Evolutionary conservation across 169 alveolate species (phyloP).

Genomic region (Nephromyces sp.): DNA sequence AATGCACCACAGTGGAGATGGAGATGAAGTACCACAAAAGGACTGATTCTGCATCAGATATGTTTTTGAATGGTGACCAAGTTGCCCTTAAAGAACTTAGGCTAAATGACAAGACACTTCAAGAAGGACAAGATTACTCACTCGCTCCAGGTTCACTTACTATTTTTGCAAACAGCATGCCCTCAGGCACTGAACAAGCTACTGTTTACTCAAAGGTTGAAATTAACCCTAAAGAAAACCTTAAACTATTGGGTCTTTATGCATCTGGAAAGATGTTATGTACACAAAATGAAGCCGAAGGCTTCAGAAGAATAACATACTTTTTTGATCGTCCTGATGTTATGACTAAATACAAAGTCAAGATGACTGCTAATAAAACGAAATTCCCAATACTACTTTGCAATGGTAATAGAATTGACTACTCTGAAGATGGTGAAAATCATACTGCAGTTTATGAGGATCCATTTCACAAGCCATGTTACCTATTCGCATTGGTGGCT

Average conservation of each 20-base stretch:
- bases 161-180: too few species aligned
- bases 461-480: slow-evolving; percentile 74
- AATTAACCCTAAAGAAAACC: slow-evolving; percentile 36
- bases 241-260: slow-evolving; percentile 66
- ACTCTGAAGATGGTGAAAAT: slow-evolving; percentile 16
- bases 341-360: slow-evolving; percentile 17
- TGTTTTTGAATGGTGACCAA: too few species aligned
- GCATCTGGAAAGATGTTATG: slow-evolving; percentile 57
- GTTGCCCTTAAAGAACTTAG: too few species aligned
- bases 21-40: too few species aligned
- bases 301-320: slow-evolving; percentile 73
- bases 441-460: slow-evolving; percentile 73
- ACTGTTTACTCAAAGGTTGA: slow-evolving; percentile 41
- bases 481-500: slow-evolving; percentile 80
- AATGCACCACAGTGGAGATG: too few species aligned
- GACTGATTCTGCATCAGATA: too few species aligned
- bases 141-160: too few species aligned
- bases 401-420: slow-evolving; percentile 67
- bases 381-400: slow-evolving; percentile 66
- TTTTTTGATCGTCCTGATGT: slow-evolving; percentile 75
- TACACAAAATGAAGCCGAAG: slow-evolving; percentile 78
- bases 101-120: too few species aligned
- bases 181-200: too few species aligned
- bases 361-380: slow-evolving; percentile 58
- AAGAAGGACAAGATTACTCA: too few species aligned